Evolutionary conservation across 805 yeast genomes (phyloP).

Genomic region (Monosporozyma unispora): DNA sequence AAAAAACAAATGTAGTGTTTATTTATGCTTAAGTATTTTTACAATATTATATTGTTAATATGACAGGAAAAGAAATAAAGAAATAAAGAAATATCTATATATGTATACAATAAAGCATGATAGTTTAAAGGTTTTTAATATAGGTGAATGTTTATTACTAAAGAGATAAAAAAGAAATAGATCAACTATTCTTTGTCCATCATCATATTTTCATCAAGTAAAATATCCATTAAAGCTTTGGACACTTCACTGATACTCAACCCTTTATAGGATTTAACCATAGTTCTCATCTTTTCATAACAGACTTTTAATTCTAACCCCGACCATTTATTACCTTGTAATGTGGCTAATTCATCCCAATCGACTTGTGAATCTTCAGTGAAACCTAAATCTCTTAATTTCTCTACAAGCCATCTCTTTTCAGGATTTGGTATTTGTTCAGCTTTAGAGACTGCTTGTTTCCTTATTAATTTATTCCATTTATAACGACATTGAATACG

Average conservation of each 20-base stretch:
- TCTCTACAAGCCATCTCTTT: constrained; percentile 40
- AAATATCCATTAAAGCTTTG: constrained; percentile 20
- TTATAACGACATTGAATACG: constrained; percentile 93
- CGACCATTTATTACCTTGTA: constrained; percentile 42
- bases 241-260: constrained; percentile 32
- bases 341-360: constrained; percentile 46
- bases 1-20: no score
- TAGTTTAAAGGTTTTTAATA: no score
- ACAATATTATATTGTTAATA: background rate
- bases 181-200: background rate
- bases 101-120: background rate
- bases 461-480: constrained; percentile 74
- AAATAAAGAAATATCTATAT: no score
- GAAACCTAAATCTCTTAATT: constrained; percentile 37
- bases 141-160: background rate
- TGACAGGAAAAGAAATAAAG: no score
- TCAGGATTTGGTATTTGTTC: constrained; percentile 40
- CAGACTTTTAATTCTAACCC: constrained; percentile 53
- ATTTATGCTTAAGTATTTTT: no score
- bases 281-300: constrained; percentile 49
- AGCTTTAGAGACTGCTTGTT: constrained; percentile 42
- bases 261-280: constrained; percentile 40
- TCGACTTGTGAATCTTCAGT: constrained; percentile 37
- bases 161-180: background rate
- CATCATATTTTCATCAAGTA: background rate